Conservation (phyloP, 1,139 yeast species). For the Saccharomyces pastorianus region DNA sequence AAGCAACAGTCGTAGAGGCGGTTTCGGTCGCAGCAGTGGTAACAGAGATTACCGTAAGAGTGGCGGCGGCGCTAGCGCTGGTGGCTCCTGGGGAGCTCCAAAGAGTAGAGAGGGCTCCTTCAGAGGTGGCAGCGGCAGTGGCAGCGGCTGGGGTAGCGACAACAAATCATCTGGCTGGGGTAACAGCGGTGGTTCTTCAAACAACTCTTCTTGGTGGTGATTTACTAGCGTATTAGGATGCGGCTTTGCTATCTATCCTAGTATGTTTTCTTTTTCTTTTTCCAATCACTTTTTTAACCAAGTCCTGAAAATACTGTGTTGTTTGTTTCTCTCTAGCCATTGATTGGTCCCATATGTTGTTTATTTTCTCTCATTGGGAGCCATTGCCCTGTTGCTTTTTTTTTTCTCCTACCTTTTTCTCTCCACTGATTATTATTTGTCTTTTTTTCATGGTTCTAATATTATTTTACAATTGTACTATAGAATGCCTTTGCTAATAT, state of each 20-base stretch:
- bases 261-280: background rate
- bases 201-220: constrained; percentile 27
- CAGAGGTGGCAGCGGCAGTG: constrained; percentile 21
- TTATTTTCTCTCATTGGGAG: background rate
- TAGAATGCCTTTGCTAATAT: constrained; percentile 6
- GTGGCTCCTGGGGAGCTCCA: constrained; percentile 30
- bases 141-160: constrained; percentile 5
- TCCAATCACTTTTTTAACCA: constrained; percentile 1
- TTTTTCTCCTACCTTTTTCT: background rate
- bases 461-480: constrained; percentile 6
- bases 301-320: constrained; percentile 1
- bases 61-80: constrained; percentile 31
- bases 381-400: constrained; percentile 1
- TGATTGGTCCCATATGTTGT: background rate
- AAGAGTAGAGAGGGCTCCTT: constrained; percentile 27
- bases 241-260: background rate
- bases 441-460: constrained; percentile 2
- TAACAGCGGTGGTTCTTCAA: constrained; percentile 26
- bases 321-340: background rate
- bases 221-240: background rate
- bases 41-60: constrained; percentile 54
- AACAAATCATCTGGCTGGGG: constrained; percentile 8
- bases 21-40: constrained; percentile 34
- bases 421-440: constrained; percentile 1
- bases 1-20: constrained; percentile 53